These are phyloP conservation scores for Gynochthodes officinalis DNA, from an alignment of 257 asterid genomes.

Conservation along the genomic window DNA sequence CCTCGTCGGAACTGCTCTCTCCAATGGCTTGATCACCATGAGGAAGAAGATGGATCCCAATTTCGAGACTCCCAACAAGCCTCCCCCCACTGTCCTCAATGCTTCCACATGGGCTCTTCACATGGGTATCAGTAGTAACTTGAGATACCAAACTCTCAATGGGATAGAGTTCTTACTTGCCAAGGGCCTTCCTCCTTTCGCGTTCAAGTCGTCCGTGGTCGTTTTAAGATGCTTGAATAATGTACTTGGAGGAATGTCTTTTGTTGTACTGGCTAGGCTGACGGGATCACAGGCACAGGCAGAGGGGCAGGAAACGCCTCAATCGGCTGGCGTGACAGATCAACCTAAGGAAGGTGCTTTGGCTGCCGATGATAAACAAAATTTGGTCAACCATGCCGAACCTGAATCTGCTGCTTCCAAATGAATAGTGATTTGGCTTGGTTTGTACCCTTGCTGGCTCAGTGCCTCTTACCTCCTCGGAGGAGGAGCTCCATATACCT, in stretches of 20 bases:
- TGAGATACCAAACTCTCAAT: conserved; percentile 81
- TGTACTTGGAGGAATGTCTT: conserved; percentile 82
- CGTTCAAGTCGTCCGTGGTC: conserved; percentile 70
- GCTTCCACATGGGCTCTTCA: conserved; percentile 86
- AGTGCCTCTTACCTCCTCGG: no score
- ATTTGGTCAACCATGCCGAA: not conserved
- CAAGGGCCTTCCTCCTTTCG: conserved; percentile 51
- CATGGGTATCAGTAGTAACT: conserved; percentile 83
- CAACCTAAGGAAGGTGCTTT: no score
- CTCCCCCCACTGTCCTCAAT: conserved; percentile 69
- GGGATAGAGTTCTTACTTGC: conserved; percentile 73
- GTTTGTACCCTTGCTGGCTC: not conserved
- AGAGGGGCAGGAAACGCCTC: not conserved
- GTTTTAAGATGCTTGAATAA: conserved; percentile 77
- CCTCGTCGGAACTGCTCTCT: conserved; percentile 74
- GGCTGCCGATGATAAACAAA: not conserved
- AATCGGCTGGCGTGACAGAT: not conserved
- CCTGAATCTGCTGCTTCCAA: not conserved
- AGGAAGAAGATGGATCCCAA: conserved; percentile 83
- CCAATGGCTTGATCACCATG: conserved; percentile 69
- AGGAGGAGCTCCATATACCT: no score
- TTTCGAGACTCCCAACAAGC: conserved; percentile 82
- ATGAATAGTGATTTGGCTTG: not conserved
- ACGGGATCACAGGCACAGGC: conserved; percentile 63
- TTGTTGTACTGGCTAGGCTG: conserved; percentile 76